These are phyloP conservation scores for Colletotrichum sp. DNA, from an alignment of 2,329 filamentous ascomycete species.

Conservation along the genomic window DNA sequence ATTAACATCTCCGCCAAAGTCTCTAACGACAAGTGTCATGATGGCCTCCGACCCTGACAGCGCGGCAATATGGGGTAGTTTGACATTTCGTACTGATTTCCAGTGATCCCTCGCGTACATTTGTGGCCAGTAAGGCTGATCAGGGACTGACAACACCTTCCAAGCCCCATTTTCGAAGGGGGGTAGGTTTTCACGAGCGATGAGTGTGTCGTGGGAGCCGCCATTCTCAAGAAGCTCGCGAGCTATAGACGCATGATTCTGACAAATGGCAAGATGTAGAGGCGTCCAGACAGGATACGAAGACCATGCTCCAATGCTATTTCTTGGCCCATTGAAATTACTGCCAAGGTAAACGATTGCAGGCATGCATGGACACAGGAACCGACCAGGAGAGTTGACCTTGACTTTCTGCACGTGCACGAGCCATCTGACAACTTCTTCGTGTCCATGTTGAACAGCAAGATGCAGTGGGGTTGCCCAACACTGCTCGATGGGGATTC, in stretches of 20 bases:
- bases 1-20: neutral
- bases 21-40: neutral
- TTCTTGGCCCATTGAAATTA: accelerated
- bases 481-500: neutral
- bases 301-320: neutral
- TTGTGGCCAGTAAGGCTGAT: accelerated
- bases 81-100: accelerated
- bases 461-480: neutral
- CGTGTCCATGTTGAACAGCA: neutral
- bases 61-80: neutral
- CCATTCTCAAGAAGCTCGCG: neutral
- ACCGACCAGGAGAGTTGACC: neutral
- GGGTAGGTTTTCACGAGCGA: neutral
- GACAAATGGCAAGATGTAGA: neutral
- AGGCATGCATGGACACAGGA: neutral
- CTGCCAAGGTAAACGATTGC: accelerated
- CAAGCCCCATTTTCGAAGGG: neutral
- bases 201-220: neutral
- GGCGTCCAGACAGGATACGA: neutral
- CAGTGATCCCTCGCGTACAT: neutral
- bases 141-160: neutral
- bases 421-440: neutral
- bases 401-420: neutral
- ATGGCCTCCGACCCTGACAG: neutral
- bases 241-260: neutral